Evolutionary conservation across 352 stramenopile species (phyloP).

Genomic region (Phytophthora nicotianae): DNA sequence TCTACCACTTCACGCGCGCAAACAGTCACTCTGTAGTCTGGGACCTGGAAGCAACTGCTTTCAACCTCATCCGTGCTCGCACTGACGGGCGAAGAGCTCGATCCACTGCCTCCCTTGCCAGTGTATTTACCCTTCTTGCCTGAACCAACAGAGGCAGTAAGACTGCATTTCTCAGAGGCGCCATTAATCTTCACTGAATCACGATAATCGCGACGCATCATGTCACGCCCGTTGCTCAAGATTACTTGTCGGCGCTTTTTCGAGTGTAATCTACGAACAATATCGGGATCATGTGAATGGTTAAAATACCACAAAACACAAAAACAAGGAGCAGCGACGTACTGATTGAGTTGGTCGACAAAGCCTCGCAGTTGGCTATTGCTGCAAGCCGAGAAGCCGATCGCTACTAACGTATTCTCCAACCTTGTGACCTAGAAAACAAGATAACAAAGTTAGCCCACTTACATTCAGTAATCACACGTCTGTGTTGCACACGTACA

Average conservation of each 20-base stretch:
- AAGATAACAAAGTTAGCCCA: constrained; percentile 6
- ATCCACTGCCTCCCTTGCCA: constrained; percentile 5
- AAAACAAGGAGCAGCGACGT: constrained; percentile 6
- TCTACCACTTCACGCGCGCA: constrained; percentile 70
- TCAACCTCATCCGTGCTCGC: constrained; percentile 38
- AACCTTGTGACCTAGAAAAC: constrained; percentile 48
- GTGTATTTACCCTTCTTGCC: constrained; percentile 45
- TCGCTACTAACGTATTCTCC: constrained; percentile 49
- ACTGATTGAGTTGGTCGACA: constrained; percentile 68
- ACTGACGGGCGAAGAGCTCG: constrained; percentile 5
- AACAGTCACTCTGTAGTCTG: constrained; percentile 63
- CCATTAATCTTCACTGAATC: constrained; percentile 65
- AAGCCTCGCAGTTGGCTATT: constrained; percentile 67
- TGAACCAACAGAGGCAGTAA: constrained; percentile 41
- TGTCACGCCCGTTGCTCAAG: constrained; percentile 49
- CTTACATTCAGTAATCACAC: neutral
- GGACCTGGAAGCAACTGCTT: constrained; percentile 66
- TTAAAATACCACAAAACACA: neutral
- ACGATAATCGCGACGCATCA: constrained; percentile 65
- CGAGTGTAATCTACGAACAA: constrained; percentile 54
- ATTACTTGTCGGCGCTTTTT: constrained; percentile 75
- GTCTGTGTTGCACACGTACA: constrained; percentile 25
- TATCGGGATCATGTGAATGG: neutral
- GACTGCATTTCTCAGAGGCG: constrained; percentile 59
- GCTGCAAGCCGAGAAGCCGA: constrained; percentile 55